Evolutionary conservation across 768 basidiomycete species (phyloP).

Genomic region (Lactarius hatsudake): DNA sequence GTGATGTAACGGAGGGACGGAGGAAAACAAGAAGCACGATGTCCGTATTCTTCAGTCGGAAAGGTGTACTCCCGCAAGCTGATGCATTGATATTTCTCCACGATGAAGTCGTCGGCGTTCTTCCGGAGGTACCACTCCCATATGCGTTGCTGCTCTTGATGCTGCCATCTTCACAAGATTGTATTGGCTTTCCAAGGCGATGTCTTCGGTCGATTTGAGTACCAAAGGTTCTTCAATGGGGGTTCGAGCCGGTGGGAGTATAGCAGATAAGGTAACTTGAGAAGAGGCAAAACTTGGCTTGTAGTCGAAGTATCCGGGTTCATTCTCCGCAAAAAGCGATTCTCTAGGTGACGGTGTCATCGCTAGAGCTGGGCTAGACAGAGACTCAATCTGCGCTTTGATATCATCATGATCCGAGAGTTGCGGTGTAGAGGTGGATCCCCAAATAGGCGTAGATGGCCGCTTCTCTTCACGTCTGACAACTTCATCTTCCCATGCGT

Average conservation of each 20-base stretch:
- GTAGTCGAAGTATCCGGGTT: conserved; percentile 45
- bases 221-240: conserved; percentile 40
- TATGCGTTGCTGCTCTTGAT: conserved; percentile 82
- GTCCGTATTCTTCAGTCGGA: conserved; percentile 65
- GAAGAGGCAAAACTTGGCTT: conserved; percentile 34
- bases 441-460: conserved; percentile 29
- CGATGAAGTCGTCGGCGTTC: conserved; percentile 81
- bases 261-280: conserved; percentile 30
- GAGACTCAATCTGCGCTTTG: conserved; percentile 64
- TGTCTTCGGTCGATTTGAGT: conserved; percentile 65
- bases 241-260: conserved; percentile 33
- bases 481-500: conserved; percentile 86
- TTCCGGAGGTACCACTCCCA: conserved; percentile 96
- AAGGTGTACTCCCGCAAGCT: conserved; percentile 75
- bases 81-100: conserved; percentile 92
- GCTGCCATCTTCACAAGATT: conserved; percentile 70
- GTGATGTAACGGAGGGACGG: conserved; percentile 70
- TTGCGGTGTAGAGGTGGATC: conserved; percentile 22
- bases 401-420: conserved; percentile 45
- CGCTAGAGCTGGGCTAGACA: conserved; percentile 38
- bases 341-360: conserved; percentile 41
- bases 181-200: conserved; percentile 69
- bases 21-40: conserved; percentile 72
- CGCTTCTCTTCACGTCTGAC: conserved; percentile 70
- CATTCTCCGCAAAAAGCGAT: conserved; percentile 27